Evolutionary conservation across 495 filamentous ascomycete genomes (phyloP).

Genomic region (Aspergillus wentii): DNA sequence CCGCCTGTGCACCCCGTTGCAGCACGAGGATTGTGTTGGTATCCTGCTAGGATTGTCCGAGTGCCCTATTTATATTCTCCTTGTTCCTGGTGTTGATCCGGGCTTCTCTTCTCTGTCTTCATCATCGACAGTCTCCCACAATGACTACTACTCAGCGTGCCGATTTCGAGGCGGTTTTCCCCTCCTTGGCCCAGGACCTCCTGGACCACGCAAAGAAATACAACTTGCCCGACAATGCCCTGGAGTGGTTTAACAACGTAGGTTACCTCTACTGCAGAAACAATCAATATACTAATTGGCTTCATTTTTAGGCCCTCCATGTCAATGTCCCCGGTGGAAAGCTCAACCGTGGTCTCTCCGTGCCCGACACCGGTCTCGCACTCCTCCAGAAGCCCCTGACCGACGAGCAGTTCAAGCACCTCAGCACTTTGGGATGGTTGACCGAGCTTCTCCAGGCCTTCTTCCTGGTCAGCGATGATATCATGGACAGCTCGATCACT

Average conservation of each 20-base stretch:
- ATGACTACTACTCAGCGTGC: constrained; percentile 68
- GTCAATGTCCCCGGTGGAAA: constrained; percentile 91
- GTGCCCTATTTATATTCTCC: too few relatives aligned
- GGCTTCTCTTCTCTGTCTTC: too few relatives aligned
- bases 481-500: constrained; percentile 94
- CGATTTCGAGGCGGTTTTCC: constrained; percentile 88
- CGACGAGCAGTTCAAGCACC: constrained; percentile 75
- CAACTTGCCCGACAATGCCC: constrained; percentile 72
- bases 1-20: too few relatives aligned
- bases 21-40: too few relatives aligned
- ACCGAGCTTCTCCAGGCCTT: constrained; percentile 97
- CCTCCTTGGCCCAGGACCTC: constrained; percentile 70
- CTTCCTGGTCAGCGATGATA: constrained; percentile 97
- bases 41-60: too few relatives aligned
- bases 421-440: constrained; percentile 89
- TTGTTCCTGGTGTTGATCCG: too few relatives aligned
- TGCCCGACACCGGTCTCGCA: constrained; percentile 80
- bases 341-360: constrained; percentile 97
- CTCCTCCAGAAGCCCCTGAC: constrained; percentile 69
- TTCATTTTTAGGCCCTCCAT: constrained; percentile 57
- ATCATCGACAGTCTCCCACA: too few relatives aligned
- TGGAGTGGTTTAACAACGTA: constrained; percentile 88
- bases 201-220: constrained; percentile 70
- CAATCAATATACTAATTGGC: constrained; percentile 7
- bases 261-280: constrained; percentile 6